These are phyloP conservation scores for Pezicula neosporulosa DNA, from an alignment of 2,329 filamentous ascomycete genomes.

Conservation along the genomic window DNA sequence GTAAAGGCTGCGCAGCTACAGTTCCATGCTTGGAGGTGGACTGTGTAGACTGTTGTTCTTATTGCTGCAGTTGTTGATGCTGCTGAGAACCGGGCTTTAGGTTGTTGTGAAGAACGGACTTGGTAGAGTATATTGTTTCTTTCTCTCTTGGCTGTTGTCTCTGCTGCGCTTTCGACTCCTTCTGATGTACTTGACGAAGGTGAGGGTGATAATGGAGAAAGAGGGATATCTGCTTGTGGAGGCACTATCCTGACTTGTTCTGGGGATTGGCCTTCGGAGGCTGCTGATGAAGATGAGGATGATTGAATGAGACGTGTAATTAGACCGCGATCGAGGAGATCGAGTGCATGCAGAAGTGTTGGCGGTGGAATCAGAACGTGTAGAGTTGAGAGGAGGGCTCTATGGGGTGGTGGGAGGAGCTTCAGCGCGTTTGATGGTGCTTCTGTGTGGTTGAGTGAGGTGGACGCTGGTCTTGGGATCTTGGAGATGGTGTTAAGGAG, in stretches of 20 bases:
- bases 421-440: conserved; percentile 17
- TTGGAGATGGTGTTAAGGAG: conserved; percentile 17
- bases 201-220: neutral
- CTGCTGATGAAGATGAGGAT: neutral
- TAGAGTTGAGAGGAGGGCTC: conserved; percentile 46
- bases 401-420: conserved; percentile 21
- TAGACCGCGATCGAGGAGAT: conserved; percentile 77
- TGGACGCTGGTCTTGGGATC: conserved; percentile 1
- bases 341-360: conserved; percentile 77
- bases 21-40: conserved; percentile 75
- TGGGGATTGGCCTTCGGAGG: neutral
- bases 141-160: neutral
- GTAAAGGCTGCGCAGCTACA: conserved; percentile 87
- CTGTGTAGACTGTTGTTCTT: conserved; percentile 53
- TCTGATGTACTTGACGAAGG: neutral
- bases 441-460: neutral
- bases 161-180: neutral
- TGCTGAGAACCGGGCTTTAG: conserved; percentile 29
- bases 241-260: neutral
- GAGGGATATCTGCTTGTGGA: conserved; percentile 12
- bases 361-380: conserved; percentile 77
- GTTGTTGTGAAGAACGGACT: conserved; percentile 26
- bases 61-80: conserved; percentile 24
- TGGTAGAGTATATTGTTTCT: conserved; percentile 10
- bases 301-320: conserved; percentile 51